Evolutionary conservation across 177 flowering plant species (phyloP), one percentile per base, ranked within the genome.

Genomic region (Vitis hybrid): DNA sequence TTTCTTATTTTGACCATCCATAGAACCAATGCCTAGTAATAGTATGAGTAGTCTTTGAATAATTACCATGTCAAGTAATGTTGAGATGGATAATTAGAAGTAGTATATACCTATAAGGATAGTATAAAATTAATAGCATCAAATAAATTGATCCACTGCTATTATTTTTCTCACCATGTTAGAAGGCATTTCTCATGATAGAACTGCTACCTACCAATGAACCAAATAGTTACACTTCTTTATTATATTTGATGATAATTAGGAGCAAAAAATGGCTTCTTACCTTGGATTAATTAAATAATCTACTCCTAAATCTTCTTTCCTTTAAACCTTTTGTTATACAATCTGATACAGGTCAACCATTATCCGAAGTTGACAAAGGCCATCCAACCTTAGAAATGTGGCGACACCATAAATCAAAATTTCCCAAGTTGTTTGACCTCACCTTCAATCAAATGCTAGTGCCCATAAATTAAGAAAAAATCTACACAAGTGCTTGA

Each of bases 341-440:
- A 61, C 83, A 80, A 64, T 84, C 84, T 4, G 86, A 77, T 4
- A 74, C 81, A 39, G 68, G 69, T 86, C 88, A 84, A 32, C 82
- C 80, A 55, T 80, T 71, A 50, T 84, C 88, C 11, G 75, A 77
- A 15, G 81, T 82, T 0, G 88, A 82, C 68, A 84, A 84, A 52
- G 84, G 70, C 86, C 88, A 84, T 11, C 82, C 85, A 4, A 86
- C 88, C 55, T 80, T 79, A 0, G 84, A 68, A 15, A 77, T 84
- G 71, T 82, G 86, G 2, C 86, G 78, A 70, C 80, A 80, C 84
- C 80, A 76, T 1, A 62, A 4, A 4, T 23, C 52, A 17, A 15
- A 19, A 18, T 84, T 70, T 11, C 69, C 76, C 2, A 62, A 39
- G 66, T 76, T 59, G 51, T 83, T 51, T 62, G 15, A 55, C 60